Percentiles rank a stretch among this genome's conserved stretches.
Evolutionary conservation across 148 eudicot species (phyloP).

Genomic region (Beta vulgaris): DNA sequence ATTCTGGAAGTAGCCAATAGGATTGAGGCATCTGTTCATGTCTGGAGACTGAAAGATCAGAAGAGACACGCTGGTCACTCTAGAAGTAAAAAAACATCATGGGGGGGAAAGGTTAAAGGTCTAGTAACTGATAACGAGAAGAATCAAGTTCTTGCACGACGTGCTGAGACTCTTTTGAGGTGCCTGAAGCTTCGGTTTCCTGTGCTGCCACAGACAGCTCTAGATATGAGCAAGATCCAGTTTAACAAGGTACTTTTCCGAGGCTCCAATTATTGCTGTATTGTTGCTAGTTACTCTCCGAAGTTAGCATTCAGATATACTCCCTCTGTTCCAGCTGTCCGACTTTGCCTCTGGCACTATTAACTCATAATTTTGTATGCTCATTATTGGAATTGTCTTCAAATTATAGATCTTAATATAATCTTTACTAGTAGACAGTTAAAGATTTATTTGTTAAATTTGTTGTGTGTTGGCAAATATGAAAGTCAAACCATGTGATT

Average conservation of each 20-base stretch:
- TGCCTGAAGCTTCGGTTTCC: conserved; percentile 78
- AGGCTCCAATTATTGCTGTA: neutral
- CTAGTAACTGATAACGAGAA: conserved; percentile 68
- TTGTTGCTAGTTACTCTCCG: neutral
- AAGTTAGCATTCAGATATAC: too few species aligned
- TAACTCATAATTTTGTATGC: too few species aligned
- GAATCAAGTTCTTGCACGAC: conserved; percentile 57
- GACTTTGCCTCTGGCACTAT: too few species aligned
- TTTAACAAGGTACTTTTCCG: conserved; percentile 65
- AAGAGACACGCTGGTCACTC: conserved; percentile 39
- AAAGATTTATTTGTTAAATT: too few species aligned
- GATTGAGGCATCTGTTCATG: conserved; percentile 90
- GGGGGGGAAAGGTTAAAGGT: conserved; percentile 85
- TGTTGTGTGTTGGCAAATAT: too few species aligned
- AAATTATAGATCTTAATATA: too few species aligned
- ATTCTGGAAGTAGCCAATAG: conserved; percentile 82
- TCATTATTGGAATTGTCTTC: too few species aligned
- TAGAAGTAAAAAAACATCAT: conserved; percentile 55
- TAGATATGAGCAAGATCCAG: conserved; percentile 95
- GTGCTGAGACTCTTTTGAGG: conserved; percentile 73
- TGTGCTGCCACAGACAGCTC: conserved; percentile 86
- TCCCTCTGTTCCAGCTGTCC: too few species aligned
- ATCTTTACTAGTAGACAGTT: too few species aligned
- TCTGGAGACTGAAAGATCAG: conserved; percentile 73
- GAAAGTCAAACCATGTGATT: too few species aligned